A percentile compares a stretch with the other conserved stretches of the same genome.
Evolutionary conservation across 257 asterid genomes (phyloP).

Genomic region (Solanum paucissectum): DNA sequence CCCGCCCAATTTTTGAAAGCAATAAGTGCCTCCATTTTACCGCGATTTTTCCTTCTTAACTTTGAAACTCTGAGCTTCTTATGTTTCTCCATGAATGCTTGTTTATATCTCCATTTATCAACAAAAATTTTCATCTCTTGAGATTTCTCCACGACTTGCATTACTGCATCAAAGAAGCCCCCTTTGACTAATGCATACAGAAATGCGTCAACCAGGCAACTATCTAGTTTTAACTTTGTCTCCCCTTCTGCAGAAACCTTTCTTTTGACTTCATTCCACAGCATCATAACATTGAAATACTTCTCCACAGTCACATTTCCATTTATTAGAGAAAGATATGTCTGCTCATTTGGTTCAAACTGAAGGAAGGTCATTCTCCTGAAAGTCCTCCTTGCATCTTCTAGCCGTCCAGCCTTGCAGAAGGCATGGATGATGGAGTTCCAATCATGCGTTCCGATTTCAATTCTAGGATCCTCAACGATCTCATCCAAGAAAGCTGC

Average conservation of each 20-base stretch:
- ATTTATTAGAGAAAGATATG: slow-evolving; percentile 73
- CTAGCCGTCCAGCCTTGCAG: slow-evolving; percentile 79
- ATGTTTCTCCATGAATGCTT: slow-evolving; percentile 95
- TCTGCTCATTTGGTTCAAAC: slow-evolving; percentile 82
- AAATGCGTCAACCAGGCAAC: slow-evolving; percentile 66
- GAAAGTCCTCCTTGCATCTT: slow-evolving; percentile 73
- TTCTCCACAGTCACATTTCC: slow-evolving; percentile 61
- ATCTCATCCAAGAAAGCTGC: slow-evolving; percentile 78
- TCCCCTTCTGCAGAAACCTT: slow-evolving; percentile 45
- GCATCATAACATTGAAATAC: slow-evolving; percentile 72
- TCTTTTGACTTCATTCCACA: slow-evolving; percentile 89
- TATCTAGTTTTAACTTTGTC: slow-evolving; percentile 34
- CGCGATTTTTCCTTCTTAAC: slow-evolving; percentile 54
- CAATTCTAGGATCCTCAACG: slow-evolving; percentile 75
- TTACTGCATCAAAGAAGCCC: slow-evolving; percentile 92
- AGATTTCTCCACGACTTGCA: slow-evolving; percentile 86
- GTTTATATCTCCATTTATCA: slow-evolving; percentile 95
- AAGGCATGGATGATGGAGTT: slow-evolving; percentile 91
- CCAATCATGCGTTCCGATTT: slow-evolving; percentile 89
- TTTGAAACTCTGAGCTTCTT: slow-evolving; percentile 71
- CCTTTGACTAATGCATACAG: slow-evolving; percentile 84
- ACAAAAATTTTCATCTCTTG: slow-evolving; percentile 68
- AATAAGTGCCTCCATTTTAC: slow-evolving; percentile 71
- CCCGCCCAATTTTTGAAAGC: slow-evolving; percentile 98
- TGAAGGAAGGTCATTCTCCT: slow-evolving; percentile 83